Evolutionary conservation across 1,284 basidiomycete species (phyloP).

Genomic region (Microbotryum silenes-acaulis): DNA sequence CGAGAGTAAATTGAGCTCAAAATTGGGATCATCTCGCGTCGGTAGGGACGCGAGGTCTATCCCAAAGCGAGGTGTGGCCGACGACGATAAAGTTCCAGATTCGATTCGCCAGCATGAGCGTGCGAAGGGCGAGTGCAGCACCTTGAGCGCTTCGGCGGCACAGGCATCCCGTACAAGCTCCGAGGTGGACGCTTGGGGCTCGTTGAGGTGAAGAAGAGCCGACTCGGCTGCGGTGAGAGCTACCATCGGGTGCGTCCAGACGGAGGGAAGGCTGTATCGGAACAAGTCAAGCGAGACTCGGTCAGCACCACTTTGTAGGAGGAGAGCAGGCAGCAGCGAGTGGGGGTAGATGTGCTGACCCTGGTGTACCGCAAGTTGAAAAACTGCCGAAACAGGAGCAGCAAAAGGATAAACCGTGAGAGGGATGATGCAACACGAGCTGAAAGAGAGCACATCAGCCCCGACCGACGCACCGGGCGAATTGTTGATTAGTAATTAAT

Average conservation of each 20-base stretch:
- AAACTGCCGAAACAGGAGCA: too few species aligned
- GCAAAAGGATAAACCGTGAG: too few species aligned
- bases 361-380: too few species aligned
- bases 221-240: conserved; percentile 8
- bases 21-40: not conserved
- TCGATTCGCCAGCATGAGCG: conserved; percentile 1
- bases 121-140: conserved; percentile 12
- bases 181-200: not conserved
- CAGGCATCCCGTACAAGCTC: conserved; percentile 10
- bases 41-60: not conserved
- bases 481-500: too few species aligned
- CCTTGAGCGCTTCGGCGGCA: conserved; percentile 5
- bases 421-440: too few species aligned
- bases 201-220: conserved; percentile 15
- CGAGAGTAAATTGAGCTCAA: conserved; percentile 50
- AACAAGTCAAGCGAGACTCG: too few species aligned
- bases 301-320: too few species aligned
- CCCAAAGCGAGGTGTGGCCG: conserved; percentile 6
- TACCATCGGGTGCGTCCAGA: not conserved
- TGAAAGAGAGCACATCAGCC: too few species aligned
- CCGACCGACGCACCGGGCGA: too few species aligned
- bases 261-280: too few species aligned
- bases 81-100: not conserved
- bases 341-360: too few species aligned
- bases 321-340: too few species aligned